Conservation (phyloP, 192 early-diverging fungal species). For the Chytriomyces confervae region DNA sequence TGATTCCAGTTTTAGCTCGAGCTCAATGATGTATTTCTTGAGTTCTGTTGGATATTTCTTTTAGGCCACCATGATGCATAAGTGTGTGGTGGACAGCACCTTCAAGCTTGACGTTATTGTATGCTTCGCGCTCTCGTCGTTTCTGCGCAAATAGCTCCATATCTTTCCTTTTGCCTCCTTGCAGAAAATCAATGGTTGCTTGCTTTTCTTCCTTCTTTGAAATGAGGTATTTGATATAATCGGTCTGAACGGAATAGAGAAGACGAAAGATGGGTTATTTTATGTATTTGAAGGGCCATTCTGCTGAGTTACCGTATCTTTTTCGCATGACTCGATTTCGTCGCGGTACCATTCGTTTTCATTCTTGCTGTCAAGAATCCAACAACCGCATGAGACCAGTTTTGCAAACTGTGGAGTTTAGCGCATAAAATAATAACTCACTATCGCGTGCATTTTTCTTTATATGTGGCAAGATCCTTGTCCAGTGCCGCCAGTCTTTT, state of each 20-base stretch:
- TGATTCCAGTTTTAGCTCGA: constrained; percentile 48
- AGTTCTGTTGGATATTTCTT: constrained; percentile 41
- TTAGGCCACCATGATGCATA: background rate
- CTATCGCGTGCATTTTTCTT: constrained; percentile 52
- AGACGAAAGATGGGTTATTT: background rate
- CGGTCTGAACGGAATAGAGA: constrained; percentile 37
- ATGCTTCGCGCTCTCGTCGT: background rate
- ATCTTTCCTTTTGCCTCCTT: constrained; percentile 2
- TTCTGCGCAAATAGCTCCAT: background rate
- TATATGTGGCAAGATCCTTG: constrained; percentile 51
- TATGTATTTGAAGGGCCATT: too few species aligned
- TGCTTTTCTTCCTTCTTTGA: constrained; percentile 56
- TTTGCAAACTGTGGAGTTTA: background rate
- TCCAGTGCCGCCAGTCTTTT: constrained; percentile 49
- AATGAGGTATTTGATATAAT: constrained; percentile 59
- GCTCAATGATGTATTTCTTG: constrained; percentile 32
- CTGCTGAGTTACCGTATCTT: constrained; percentile 46
- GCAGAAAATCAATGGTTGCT: background rate
- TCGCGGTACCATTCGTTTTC: constrained; percentile 64
- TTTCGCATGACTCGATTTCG: constrained; percentile 56
- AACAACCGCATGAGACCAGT: background rate
- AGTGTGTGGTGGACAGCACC: constrained; percentile 6
- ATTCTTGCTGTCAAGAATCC: constrained; percentile 41
- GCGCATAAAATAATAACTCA: constrained; percentile 14
- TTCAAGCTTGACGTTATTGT: constrained; percentile 28